Evolutionary conservation across 164 flowering plant species (phyloP).

Genomic region (Stephania cephalantha): DNA sequence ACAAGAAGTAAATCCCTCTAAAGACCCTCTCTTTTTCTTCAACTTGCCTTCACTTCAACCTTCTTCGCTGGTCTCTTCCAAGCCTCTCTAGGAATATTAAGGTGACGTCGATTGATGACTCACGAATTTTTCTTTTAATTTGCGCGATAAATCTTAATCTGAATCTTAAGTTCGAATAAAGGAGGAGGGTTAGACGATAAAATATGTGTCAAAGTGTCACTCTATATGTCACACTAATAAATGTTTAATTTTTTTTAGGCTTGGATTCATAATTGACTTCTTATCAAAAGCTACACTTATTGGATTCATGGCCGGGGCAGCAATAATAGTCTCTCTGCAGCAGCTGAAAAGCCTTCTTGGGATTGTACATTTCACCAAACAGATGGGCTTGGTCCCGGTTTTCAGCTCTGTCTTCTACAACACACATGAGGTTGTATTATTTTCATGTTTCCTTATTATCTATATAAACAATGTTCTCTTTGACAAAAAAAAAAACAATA

Average conservation of each 20-base stretch:
- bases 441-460: not conserved
- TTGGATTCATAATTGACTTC: slow-evolving; percentile 90
- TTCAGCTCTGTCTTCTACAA: slow-evolving; percentile 67
- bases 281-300: slow-evolving; percentile 81
- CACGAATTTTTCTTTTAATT: not conserved
- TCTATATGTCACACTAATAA: not conserved
- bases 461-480: not conserved
- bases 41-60: slow-evolving; percentile 79
- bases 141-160: not conserved
- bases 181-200: no score
- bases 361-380: slow-evolving; percentile 69
- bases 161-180: not conserved
- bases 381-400: slow-evolving; percentile 81
- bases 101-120: slow-evolving; percentile 29
- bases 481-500: no score
- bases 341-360: slow-evolving; percentile 89
- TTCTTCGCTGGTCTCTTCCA: slow-evolving; percentile 90
- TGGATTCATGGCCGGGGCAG: slow-evolving; percentile 99
- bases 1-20: slow-evolving; percentile 58
- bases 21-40: slow-evolving; percentile 65
- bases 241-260: slow-evolving; percentile 33
- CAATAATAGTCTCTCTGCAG: slow-evolving; percentile 88
- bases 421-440: slow-evolving; percentile 48
- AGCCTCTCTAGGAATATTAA: slow-evolving; percentile 75
- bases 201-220: no score